Evolutionary conservation across 306 rosid genomes (phyloP).

Genomic region (Castanospermum australe): DNA sequence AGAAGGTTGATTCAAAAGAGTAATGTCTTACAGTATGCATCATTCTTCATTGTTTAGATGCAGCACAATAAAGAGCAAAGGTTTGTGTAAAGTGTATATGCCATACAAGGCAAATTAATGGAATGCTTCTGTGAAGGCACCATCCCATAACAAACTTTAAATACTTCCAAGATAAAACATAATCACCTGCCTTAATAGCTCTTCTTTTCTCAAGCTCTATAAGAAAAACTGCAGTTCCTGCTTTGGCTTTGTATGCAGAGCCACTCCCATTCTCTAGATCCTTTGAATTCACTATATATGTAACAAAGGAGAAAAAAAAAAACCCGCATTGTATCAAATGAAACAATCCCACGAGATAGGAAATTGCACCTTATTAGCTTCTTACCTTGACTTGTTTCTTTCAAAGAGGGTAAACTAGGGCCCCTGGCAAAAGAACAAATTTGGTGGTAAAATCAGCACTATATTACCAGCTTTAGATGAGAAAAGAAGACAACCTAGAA

Average conservation of each 20-base stretch:
- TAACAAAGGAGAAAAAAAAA: constrained; percentile 17
- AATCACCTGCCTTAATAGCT: constrained; percentile 68
- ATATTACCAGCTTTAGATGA: not conserved
- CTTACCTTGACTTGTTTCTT: constrained; percentile 46
- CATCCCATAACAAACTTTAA: not conserved
- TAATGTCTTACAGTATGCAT: not conserved
- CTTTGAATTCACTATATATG: constrained; percentile 30
- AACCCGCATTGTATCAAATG: not conserved
- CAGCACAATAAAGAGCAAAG: not conserved
- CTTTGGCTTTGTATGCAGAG: constrained; percentile 44
- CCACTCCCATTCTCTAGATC: constrained; percentile 47
- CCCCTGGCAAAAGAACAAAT: constrained; percentile 39
- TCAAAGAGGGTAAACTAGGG: constrained; percentile 18
- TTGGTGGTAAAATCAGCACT: constrained; percentile 14
- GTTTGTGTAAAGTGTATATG: not conserved
- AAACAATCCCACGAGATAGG: not conserved
- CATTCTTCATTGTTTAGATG: not conserved
- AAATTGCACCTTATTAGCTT: not conserved
- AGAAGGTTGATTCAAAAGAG: not conserved
- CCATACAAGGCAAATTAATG: not conserved
- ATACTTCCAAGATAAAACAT: not conserved
- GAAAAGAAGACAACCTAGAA: not conserved
- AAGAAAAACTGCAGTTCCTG: constrained; percentile 82
- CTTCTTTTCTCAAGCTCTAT: constrained; percentile 72
- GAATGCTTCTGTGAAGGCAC: not conserved